Conservation (phyloP, 2,329 filamentous ascomycete genomes). For the Pyrenophora tritici-repentis region DNA sequence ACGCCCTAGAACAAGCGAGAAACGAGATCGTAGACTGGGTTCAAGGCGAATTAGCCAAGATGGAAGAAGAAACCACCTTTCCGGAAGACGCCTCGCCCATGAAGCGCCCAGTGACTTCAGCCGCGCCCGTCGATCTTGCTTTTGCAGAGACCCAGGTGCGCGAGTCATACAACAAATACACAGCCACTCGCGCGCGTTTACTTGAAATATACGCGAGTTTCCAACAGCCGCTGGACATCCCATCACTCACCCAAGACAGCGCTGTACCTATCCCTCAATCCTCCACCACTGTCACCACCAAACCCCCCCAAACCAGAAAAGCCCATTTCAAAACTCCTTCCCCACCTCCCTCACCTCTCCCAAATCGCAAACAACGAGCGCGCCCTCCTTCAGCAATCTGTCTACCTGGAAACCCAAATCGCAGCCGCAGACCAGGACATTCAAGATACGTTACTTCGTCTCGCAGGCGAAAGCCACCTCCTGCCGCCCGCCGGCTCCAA, state of each 20-base stretch:
- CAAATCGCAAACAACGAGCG: conserved; percentile 34
- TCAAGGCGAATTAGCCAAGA: conserved; percentile 54
- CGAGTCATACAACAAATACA: conserved; percentile 41
- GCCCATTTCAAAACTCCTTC: conserved; percentile 35
- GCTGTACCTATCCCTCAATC: neutral
- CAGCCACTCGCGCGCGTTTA: conserved; percentile 25
- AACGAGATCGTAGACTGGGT: conserved; percentile 58
- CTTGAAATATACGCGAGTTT: conserved; percentile 30
- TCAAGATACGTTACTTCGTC: conserved; percentile 35
- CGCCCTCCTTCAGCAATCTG: conserved; percentile 40
- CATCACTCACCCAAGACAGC: neutral
- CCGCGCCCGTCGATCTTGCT: conserved; percentile 16
- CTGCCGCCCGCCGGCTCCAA: conserved; percentile 41
- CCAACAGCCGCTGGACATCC: conserved; percentile 9
- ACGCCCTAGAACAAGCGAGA: conserved; percentile 52
- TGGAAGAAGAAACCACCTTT: conserved; percentile 45
- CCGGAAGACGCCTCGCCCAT: conserved; percentile 42
- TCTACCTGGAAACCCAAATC: conserved; percentile 43
- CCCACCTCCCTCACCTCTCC: conserved; percentile 37
- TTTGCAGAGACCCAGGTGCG: conserved; percentile 34
- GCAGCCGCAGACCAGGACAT: conserved; percentile 36
- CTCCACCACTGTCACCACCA: conserved; percentile 11
- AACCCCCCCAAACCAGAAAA: neutral
- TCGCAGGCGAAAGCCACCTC: conserved; percentile 48
- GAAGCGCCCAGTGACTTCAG: conserved; percentile 23